Evolutionary conservation across 495 filamentous ascomycete species (phyloP).

Genomic region (Durotheca rogersii): DNA sequence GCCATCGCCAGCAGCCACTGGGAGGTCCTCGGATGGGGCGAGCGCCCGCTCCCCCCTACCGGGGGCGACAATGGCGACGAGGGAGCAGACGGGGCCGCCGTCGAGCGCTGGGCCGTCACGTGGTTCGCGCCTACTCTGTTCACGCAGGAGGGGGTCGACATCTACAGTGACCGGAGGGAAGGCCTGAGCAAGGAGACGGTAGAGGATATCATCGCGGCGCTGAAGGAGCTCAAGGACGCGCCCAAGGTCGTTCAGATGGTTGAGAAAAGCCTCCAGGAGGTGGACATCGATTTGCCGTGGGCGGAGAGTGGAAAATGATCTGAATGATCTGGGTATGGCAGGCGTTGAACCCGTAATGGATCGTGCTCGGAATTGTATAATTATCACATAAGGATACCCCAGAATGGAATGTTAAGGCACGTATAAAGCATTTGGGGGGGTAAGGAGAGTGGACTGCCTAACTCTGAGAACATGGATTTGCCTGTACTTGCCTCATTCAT

Average conservation of each 20-base stretch:
- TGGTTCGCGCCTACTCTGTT: conserved; percentile 75
- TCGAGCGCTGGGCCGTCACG: conserved; percentile 66
- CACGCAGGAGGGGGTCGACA: conserved; percentile 72
- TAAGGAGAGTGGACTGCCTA: background rate
- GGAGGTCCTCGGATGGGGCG: conserved; percentile 73
- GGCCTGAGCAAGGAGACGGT: conserved; percentile 52
- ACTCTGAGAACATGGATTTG: background rate
- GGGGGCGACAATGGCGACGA: too few species aligned
- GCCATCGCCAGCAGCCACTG: conserved; percentile 65
- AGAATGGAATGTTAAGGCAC: background rate
- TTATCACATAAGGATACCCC: conserved; percentile 18
- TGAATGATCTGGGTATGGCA: background rate
- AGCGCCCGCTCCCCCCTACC: conserved; percentile 34
- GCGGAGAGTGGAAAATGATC: conserved; percentile 27
- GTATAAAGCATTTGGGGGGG: too few species aligned
- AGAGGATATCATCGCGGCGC: conserved; percentile 43
- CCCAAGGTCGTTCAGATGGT: conserved; percentile 42
- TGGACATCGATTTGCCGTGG: conserved; percentile 50
- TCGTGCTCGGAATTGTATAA: background rate
- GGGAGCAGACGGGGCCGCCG: conserved; percentile 29
- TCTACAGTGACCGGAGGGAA: conserved; percentile 60
- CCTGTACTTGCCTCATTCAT: too few species aligned
- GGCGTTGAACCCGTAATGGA: background rate
- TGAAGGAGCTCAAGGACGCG: conserved; percentile 45
- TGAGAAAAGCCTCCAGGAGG: conserved; percentile 46